Evolutionary conservation across 495 filamentous ascomycete genomes (phyloP), one percentile per base, ranked within the genome.

Genomic region (Neurospora sp.): DNA sequence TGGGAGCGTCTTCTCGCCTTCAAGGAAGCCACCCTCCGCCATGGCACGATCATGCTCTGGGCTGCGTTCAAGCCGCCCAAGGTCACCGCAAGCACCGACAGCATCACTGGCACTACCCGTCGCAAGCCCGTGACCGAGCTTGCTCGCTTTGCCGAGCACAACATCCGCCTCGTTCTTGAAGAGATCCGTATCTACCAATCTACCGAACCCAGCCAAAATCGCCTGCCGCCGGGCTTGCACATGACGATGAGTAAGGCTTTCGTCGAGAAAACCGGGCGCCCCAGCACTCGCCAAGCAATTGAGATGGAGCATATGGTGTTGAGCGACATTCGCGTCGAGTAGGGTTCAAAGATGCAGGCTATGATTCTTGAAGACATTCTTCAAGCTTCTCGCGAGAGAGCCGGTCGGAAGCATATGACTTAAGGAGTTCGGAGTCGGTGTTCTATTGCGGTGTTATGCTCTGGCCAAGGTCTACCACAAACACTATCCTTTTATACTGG

Each of bases 31-130:
- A 20, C 74, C 3, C 42, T 77, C 3, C 41, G 74, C 1, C 71
- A 78, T 5, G 78, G 78, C 8, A 77, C 38, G 4, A 18, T 74
- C 27, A 71, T 70, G 37, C 69, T 77, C 27, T 74, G 74, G 76
- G 74, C 71, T 3, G 70, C 71, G 20, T 59, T 77, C 38, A 20
- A 44, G 22, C 38, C 46, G 6, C 11, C 53, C 2, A 61, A 31
- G 22, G 22, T 27, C 11, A 59, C 5, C 11, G 2, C 4, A 5
- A 20, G n/a, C 46, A 11, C 53, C 22, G 14, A 27, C 12, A 12
- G 11, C 40, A 41, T 10, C 11, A n/a, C n/a, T 5, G 48, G 16
- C 4, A 16, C 6, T 1, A 61, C 53, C 12, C 53, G 22, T 1
- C 46, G 22, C 53, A 61, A 61, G 53, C 53, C 53, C 12, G 1